Evolutionary conservation across 2,329 filamentous ascomycete genomes (phyloP).

Genomic region (Alternaria sp.): DNA sequence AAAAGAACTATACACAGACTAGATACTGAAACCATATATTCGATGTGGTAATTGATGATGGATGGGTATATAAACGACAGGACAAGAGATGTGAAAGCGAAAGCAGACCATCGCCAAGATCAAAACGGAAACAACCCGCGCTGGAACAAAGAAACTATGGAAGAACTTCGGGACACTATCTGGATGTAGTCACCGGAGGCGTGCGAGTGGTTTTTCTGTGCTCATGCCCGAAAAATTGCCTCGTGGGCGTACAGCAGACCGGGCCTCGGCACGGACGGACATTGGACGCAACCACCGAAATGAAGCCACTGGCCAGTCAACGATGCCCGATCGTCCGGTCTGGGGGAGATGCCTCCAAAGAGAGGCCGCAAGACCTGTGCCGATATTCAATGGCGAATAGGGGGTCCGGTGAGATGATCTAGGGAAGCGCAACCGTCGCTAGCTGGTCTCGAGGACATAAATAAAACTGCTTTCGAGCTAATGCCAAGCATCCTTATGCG

Average conservation of each 20-base stretch:
- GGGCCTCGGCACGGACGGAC: conserved; percentile 10
- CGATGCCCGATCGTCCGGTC: conserved; percentile 1
- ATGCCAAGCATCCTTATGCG: neutral
- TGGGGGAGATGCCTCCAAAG: neutral
- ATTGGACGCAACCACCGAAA: conserved; percentile 2
- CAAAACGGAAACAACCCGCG: neutral
- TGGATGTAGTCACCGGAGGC: neutral
- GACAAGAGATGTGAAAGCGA: neutral
- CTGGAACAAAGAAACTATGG: neutral
- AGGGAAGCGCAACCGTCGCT: neutral
- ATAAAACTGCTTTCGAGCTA: neutral
- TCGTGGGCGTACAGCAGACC: conserved; percentile 1
- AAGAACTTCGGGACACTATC: conserved; percentile 1
- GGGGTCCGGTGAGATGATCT: neutral
- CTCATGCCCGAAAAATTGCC: conserved; percentile 1
- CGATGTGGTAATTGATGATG: conserved; percentile 2
- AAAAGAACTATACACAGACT: neutral
- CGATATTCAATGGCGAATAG: neutral
- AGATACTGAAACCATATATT: neutral
- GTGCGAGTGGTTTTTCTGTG: neutral
- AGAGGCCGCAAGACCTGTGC: neutral
- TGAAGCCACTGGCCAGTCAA: neutral
- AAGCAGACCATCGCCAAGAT: neutral
- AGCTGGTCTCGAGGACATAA: neutral
- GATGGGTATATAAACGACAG: conserved; percentile 6